A percentile compares a stretch with the other conserved stretches of the same genome.
These are phyloP conservation scores for Cryphonectria radicalis DNA, from an alignment of 2,329 filamentous ascomycete genomes.

Conservation along the genomic window DNA sequence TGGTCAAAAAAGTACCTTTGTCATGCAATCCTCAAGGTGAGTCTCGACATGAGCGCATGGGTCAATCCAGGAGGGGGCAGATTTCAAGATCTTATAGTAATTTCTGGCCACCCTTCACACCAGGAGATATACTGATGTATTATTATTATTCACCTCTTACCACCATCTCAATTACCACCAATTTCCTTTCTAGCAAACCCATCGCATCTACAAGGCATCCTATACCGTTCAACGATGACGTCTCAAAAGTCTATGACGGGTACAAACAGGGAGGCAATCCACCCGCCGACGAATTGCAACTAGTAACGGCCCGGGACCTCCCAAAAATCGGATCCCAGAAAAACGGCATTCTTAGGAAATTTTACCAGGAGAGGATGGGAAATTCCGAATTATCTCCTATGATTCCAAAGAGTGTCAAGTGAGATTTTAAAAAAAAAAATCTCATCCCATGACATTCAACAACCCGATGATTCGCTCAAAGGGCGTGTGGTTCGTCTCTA, in stretches of 20 bases:
- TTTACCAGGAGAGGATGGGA: neutral
- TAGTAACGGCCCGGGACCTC: neutral
- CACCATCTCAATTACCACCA: neutral
- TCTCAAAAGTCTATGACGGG: slow-evolving; percentile 18
- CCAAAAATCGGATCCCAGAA: neutral
- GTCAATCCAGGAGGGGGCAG: too few species aligned
- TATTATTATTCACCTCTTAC: neutral
- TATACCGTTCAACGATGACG: slow-evolving; percentile 11
- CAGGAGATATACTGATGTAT: neutral
- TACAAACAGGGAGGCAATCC: neutral
- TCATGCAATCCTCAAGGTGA: neutral
- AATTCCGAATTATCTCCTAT: slow-evolving; percentile 16
- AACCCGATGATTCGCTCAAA: slow-evolving; percentile 9
- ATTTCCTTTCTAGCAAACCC: neutral
- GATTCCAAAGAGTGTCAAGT: neutral
- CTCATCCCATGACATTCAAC: slow-evolving; percentile 1
- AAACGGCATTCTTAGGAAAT: neutral
- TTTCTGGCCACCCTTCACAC: neutral
- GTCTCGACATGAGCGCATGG: too few species aligned
- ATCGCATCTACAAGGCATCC: neutral
- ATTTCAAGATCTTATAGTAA: neutral
- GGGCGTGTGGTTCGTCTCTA: neutral
- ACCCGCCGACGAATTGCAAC: neutral
- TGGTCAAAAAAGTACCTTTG: too few species aligned
- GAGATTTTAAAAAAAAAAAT: neutral